Percentiles rank a stretch among this genome's conserved stretches.
These are phyloP conservation scores for Aphanomyces stellatus DNA, from an alignment of 352 stramenopile species.

Conservation along the genomic window DNA sequence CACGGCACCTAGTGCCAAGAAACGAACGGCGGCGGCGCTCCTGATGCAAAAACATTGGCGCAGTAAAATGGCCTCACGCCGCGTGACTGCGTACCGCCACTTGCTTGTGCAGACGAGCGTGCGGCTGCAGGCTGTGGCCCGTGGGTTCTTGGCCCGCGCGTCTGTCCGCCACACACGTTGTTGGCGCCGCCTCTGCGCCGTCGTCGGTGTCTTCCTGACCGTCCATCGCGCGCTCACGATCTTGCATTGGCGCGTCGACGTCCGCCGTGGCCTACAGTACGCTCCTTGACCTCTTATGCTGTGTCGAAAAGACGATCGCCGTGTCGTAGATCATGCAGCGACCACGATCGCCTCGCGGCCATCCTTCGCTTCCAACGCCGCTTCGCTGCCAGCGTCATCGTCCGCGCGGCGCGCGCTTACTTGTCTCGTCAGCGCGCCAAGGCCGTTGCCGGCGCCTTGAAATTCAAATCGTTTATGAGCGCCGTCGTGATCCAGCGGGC, in stretches of 20 bases:
- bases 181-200: conserved; percentile 26
- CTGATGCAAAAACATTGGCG: conserved; percentile 14
- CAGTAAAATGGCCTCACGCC: not conserved
- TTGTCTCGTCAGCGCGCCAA: conserved; percentile 27
- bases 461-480: conserved; percentile 38
- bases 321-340: conserved; percentile 41
- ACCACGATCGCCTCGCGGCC: conserved; percentile 16
- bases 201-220: conserved; percentile 32
- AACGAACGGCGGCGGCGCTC: conserved; percentile 12
- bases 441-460: conserved; percentile 25
- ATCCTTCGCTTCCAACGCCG: conserved; percentile 39
- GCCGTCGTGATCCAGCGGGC: conserved; percentile 53
- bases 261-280: conserved; percentile 41
- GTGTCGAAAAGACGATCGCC: conserved; percentile 34
- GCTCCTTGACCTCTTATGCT: conserved; percentile 47
- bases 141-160: conserved; percentile 45
- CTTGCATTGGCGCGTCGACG: conserved; percentile 47
- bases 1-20: conserved; percentile 28
- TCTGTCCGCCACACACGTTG: conserved; percentile 27
- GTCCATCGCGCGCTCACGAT: conserved; percentile 35
- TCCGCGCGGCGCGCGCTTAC: conserved; percentile 35
- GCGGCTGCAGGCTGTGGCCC: conserved; percentile 41
- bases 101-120: conserved; percentile 22
- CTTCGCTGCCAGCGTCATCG: conserved; percentile 41
- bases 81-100: not conserved